Evolutionary conservation across 768 basidiomycete species (phyloP).

Genomic region (Sutorius australiensis): DNA sequence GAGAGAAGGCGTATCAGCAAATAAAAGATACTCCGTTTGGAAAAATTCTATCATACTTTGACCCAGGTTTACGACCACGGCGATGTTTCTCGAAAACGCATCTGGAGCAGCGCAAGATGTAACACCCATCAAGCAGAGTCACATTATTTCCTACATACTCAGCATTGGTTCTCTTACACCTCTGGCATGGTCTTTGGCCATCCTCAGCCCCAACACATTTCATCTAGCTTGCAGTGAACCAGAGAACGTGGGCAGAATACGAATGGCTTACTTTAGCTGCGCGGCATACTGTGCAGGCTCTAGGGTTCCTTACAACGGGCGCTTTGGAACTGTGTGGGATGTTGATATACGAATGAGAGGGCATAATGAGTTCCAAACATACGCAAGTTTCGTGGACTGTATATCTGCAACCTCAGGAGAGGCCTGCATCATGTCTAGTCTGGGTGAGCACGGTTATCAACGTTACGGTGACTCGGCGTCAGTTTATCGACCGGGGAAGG

Average conservation of each 20-base stretch:
- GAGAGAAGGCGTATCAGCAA: conserved; percentile 11
- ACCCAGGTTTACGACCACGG: conserved; percentile 83
- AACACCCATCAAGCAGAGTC: conserved; percentile 4
- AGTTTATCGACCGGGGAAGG: conserved; percentile 39
- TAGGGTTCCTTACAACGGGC: conserved; percentile 46
- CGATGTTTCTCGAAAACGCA: conserved; percentile 89
- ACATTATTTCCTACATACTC: conserved; percentile 46
- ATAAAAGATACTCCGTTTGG: neutral
- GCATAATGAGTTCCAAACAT: conserved; percentile 8
- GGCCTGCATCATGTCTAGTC: conserved; percentile 26
- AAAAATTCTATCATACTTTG: conserved; percentile 55
- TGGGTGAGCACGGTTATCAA: conserved; percentile 34
- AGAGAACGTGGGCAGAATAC: conserved; percentile 10
- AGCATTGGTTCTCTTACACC: conserved; percentile 76
- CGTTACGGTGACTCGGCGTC: conserved; percentile 39
- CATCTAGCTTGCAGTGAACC: conserved; percentile 53
- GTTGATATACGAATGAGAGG: conserved; percentile 9
- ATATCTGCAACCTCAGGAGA: conserved; percentile 27
- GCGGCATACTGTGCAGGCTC: conserved; percentile 82
- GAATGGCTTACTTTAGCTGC: conserved; percentile 62
- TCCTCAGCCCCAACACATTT: conserved; percentile 90
- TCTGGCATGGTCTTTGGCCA: conserved; percentile 75
- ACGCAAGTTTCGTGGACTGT: conserved; percentile 31
- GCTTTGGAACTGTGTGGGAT: conserved; percentile 35
- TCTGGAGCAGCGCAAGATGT: conserved; percentile 36